Evolutionary conservation across 768 basidiomycete genomes (phyloP), one percentile per base, ranked within the genome.

Genomic region (Boletus sp.): DNA sequence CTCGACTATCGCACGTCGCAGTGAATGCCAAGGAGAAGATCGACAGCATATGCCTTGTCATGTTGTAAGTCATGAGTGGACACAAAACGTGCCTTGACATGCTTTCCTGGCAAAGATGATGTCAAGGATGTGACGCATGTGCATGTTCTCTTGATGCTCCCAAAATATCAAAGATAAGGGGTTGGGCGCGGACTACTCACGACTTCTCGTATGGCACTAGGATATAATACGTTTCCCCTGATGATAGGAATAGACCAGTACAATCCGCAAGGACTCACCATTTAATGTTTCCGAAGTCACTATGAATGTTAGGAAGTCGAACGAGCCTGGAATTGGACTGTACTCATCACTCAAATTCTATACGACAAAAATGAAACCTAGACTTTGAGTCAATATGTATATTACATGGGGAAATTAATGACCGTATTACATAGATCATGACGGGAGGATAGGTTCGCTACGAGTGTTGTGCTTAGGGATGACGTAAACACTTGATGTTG

Each of bases 31-130:
- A 29, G 17, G 14, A 48, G 7, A 15, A 50, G 20, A 54, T 59
- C 40, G 14, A 64, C 20, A 53, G 57, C 10, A 50, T 36, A 17
- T 58, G 53, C 45, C 57, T 59, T 15, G 39, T 61, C 48, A 54
- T 46, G 50, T 3, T 57, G 62, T 63, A 20, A 53, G 59, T 42
- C 11, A 0, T 9, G 37, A 9, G 5, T 18, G 18, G 20, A 37
- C 9, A 5, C 2, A 1, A 11, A 39, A 24, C 24, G 11, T 28
- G 10, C 2, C 45, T 46, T 9, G 11, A 41, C 50, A 17, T 20
- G 6, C 30, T 35, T 29, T n/a, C 2, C n/a, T 53, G 61, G 57
- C n/a, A 60, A 55, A 35, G 57, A 61, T 8, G 37, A 54, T 12
- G 18, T 47, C 14, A 37, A 24, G n/a, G 52, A 57, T 24, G 49